phyloP scores from a whole-genome alignment of 2,329 filamentous ascomycete genomes.

The Clonostachys solani region DNA sequence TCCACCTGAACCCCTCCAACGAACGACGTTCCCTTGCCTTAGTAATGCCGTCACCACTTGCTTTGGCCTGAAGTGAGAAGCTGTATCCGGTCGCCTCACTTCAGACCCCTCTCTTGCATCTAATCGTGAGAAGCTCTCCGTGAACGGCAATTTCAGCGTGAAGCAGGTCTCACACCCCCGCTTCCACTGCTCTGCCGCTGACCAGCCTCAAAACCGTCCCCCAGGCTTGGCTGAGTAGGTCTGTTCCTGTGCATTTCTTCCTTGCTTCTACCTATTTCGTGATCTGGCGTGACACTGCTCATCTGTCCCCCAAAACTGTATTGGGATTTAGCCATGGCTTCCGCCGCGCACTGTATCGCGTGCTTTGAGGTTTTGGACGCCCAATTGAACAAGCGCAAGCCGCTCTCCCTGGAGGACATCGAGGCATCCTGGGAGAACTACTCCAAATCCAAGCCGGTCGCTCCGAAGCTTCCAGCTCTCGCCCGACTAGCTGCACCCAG shows the following conservation, averaged over 20 bases:
- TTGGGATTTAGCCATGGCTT: slow-evolving; percentile 60
- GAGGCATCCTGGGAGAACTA: slow-evolving; percentile 58
- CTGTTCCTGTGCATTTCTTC: neutral
- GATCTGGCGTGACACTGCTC: neutral
- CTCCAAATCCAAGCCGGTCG: slow-evolving; percentile 8
- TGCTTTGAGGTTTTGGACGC: slow-evolving; percentile 88
- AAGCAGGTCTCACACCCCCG: too few relatives aligned
- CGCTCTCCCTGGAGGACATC: slow-evolving; percentile 64
- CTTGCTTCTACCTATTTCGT: neutral
- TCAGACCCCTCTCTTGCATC: too few relatives aligned
- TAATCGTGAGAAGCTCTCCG: too few relatives aligned
- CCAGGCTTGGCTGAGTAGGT: neutral
- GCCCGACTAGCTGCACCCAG: slow-evolving; percentile 30
- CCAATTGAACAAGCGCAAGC: slow-evolving; percentile 64
- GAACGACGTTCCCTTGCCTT: too few relatives aligned
- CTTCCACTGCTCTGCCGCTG: too few relatives aligned
- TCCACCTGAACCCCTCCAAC: too few relatives aligned
- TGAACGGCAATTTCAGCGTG: too few relatives aligned
- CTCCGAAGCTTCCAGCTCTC: slow-evolving; percentile 27
- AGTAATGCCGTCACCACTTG: too few relatives aligned
- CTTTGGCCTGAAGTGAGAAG: too few relatives aligned
- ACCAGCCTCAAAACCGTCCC: too few relatives aligned
- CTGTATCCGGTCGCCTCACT: too few relatives aligned
- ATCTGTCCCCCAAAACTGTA: neutral
- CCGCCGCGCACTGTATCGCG: slow-evolving; percentile 79